Conservation (phyloP, 2,329 filamentous ascomycete genomes). For the Pleomassaria siparia region DNA sequence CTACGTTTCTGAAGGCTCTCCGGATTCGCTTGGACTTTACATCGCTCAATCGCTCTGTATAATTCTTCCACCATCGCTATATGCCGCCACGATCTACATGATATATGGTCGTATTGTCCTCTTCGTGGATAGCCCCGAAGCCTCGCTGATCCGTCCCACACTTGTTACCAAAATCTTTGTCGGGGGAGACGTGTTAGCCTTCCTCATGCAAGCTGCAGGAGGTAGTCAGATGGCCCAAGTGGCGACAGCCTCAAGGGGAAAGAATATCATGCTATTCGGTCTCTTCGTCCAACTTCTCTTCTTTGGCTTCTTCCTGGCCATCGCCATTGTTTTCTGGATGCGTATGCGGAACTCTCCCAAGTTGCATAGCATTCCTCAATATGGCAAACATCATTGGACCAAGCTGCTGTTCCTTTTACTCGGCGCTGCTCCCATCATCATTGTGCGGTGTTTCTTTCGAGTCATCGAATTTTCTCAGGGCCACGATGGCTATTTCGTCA, state of each 20-base stretch:
- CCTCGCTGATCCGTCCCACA: slow-evolving; percentile 45
- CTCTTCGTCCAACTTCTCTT: slow-evolving; percentile 28
- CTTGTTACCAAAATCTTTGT: slow-evolving; percentile 59
- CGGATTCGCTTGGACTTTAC: slow-evolving; percentile 27
- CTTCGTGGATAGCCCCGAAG: slow-evolving; percentile 42
- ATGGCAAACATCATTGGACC: slow-evolving; percentile 39
- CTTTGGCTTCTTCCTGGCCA: slow-evolving; percentile 25
- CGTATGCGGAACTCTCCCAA: slow-evolving; percentile 20
- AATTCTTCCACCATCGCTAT: slow-evolving; percentile 46
- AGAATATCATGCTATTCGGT: slow-evolving; percentile 26
- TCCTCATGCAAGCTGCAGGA: slow-evolving; percentile 50
- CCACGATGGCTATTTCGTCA: slow-evolving; percentile 47
- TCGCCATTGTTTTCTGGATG: slow-evolving; percentile 22
- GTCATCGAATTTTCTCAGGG: slow-evolving; percentile 52
- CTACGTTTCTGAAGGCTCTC: slow-evolving; percentile 18
- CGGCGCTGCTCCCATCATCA: slow-evolving; percentile 47
- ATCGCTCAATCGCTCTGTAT: slow-evolving; percentile 43
- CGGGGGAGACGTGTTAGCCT: slow-evolving; percentile 53
- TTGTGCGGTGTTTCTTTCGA: slow-evolving; percentile 53
- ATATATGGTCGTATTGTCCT: slow-evolving; percentile 43
- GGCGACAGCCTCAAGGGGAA: slow-evolving; percentile 16
- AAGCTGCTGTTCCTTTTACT: slow-evolving; percentile 48
- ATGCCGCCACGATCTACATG: slow-evolving; percentile 51
- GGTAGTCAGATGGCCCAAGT: slow-evolving; percentile 26
- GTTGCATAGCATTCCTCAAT: slow-evolving; percentile 15